phyloP scores from a whole-genome alignment of 495 filamentous ascomycete species.

The Talaromyces ruber region DNA sequence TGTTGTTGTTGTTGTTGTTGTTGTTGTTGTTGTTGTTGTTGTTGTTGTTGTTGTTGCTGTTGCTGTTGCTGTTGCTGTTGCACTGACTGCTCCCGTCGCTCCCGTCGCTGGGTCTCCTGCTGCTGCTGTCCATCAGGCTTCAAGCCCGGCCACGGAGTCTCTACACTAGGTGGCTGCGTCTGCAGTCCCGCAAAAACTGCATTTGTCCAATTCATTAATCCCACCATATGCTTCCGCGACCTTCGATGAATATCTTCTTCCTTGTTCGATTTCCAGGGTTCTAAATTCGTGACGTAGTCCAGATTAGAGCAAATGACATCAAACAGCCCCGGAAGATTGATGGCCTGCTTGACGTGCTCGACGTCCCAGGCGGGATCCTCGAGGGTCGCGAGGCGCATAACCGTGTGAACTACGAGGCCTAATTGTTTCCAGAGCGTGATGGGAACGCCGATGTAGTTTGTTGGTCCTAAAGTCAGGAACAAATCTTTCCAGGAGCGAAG shows the following conservation, averaged over 20 bases:
- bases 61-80: not conserved
- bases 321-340: slow-evolving; percentile 21
- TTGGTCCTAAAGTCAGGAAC: slow-evolving; percentile 13
- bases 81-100: not conserved
- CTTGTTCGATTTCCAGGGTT: not conserved
- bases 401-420: slow-evolving; percentile 14
- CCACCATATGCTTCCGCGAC: not conserved
- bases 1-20: not conserved
- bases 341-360: slow-evolving; percentile 11
- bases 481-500: slow-evolving; percentile 18
- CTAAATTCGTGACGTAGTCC: not conserved
- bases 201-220: not conserved
- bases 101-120: not conserved
- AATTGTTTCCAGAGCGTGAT: slow-evolving; percentile 12
- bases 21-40: not conserved
- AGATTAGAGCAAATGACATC: slow-evolving; percentile 17
- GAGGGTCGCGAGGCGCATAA: slow-evolving; percentile 18
- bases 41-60: not conserved
- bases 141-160: not conserved
- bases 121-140: not conserved
- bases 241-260: not conserved
- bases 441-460: slow-evolving; percentile 15
- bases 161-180: not conserved
- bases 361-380: slow-evolving; percentile 30
- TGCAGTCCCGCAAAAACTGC: not conserved